Conservation (phyloP, 208 protist genomes). For the Perkinsela sp. region DNA sequence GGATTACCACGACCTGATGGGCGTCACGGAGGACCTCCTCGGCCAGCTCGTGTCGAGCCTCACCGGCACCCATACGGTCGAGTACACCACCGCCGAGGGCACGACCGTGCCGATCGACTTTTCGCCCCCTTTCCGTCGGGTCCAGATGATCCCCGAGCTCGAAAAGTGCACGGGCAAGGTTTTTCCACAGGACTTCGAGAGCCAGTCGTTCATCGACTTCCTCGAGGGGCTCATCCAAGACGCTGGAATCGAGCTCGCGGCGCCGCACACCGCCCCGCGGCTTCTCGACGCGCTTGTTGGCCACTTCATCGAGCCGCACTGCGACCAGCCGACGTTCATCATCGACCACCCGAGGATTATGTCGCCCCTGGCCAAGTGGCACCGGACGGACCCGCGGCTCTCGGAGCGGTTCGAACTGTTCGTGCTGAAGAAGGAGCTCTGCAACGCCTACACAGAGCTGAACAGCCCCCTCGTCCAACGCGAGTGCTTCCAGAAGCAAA, state of each 20-base stretch:
- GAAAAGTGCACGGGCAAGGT: slow-evolving; percentile 66
- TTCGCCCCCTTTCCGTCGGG: slow-evolving; percentile 82
- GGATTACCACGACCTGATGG: slow-evolving; percentile 98
- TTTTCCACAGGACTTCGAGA: slow-evolving; percentile 37
- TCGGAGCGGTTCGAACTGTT: slow-evolving; percentile 99
- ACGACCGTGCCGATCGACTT: slow-evolving; percentile 86
- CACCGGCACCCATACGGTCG: slow-evolving; percentile 65
- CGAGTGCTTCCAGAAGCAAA: slow-evolving; percentile 87
- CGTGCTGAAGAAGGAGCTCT: slow-evolving; percentile 82
- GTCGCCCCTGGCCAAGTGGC: slow-evolving; percentile 98
- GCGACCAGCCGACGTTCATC: slow-evolving; percentile 95
- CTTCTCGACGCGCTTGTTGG: slow-evolving; percentile 91
- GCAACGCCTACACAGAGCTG: slow-evolving; percentile 98
- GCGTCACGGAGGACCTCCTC: slow-evolving; percentile 82
- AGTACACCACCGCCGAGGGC: slow-evolving; percentile 66
- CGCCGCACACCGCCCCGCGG: slow-evolving; percentile 77
- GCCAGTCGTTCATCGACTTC: slow-evolving; percentile 33
- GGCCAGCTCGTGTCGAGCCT: slow-evolving; percentile 75
- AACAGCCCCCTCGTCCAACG: slow-evolving; percentile 98
- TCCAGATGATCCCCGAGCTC: slow-evolving; percentile 80
- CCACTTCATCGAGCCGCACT: slow-evolving; percentile 79
- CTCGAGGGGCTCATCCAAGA: slow-evolving; percentile 62
- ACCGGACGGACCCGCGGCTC: slow-evolving; percentile 60
- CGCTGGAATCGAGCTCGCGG: slow-evolving; percentile 58
- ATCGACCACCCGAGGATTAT: slow-evolving; percentile 96